phyloP scores from a whole-genome alignment of 495 filamentous ascomycete species.

The Podospora tetraspora region DNA sequence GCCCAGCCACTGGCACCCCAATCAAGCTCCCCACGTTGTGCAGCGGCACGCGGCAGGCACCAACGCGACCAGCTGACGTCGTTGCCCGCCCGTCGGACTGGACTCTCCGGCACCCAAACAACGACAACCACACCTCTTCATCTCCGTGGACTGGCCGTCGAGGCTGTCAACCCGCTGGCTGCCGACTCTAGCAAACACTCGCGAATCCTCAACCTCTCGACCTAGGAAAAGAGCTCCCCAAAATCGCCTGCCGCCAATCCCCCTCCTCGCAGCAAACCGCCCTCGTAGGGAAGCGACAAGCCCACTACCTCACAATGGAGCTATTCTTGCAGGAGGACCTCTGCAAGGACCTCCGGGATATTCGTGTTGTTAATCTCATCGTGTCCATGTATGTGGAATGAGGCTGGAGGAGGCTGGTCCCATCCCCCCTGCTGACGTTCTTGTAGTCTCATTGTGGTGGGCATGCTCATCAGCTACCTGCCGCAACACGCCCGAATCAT shows the following conservation, averaged over 20 bases:
- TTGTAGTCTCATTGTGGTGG: slow-evolving; percentile 73
- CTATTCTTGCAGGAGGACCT: slow-evolving; percentile 31
- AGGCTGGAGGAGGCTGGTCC: too few species aligned
- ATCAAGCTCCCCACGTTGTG: neutral
- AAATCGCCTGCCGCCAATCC: neutral
- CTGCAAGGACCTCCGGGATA: slow-evolving; percentile 48
- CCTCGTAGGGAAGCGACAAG: neutral
- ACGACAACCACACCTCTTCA: neutral
- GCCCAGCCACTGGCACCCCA: too few species aligned
- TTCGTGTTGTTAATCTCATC: slow-evolving; percentile 54
- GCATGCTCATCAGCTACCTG: slow-evolving; percentile 88
- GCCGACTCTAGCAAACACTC: neutral
- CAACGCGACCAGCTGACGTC: slow-evolving; percentile 4
- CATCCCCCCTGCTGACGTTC: slow-evolving; percentile 14
- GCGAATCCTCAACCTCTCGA: neutral
- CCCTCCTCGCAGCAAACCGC: neutral
- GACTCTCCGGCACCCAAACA: neutral
- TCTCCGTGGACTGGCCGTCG: neutral
- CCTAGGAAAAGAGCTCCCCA: neutral
- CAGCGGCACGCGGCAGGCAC: neutral
- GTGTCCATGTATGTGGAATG: slow-evolving; percentile 51
- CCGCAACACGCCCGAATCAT: slow-evolving; percentile 94
- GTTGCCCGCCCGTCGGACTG: neutral
- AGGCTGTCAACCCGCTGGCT: neutral
- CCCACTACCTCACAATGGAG: slow-evolving; percentile 28